phyloP scores from a whole-genome alignment of 2,329 filamentous ascomycete species.

The Pseudonectria foliicola region DNA sequence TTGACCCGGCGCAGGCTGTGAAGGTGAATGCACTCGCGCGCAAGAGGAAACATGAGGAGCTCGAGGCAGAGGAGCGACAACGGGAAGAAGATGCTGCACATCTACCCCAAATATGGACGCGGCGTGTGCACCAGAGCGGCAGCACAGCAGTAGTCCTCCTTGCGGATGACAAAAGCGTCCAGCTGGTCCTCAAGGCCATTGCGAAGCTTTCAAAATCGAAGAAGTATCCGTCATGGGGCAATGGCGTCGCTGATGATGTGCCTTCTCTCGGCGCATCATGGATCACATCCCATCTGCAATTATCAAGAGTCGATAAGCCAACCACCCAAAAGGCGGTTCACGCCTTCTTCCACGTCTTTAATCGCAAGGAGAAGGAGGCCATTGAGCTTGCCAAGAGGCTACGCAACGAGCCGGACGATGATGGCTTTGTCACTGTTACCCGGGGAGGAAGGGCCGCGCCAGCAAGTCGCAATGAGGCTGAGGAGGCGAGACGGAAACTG shows the following conservation, averaged over 20 bases:
- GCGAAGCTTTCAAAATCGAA: slow-evolving; percentile 54
- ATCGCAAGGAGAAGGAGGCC: slow-evolving; percentile 58
- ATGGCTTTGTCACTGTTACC: slow-evolving; percentile 90
- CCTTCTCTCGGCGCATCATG: slow-evolving; percentile 50
- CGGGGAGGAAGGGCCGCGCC: slow-evolving; percentile 69
- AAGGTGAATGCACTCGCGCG: slow-evolving; percentile 30
- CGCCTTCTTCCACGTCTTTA: slow-evolving; percentile 80
- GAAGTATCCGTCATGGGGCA: slow-evolving; percentile 61
- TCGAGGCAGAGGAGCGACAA: slow-evolving; percentile 49
- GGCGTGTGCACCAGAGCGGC: slow-evolving; percentile 63
- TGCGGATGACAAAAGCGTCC: slow-evolving; percentile 73
- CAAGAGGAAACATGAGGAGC: slow-evolving; percentile 36
- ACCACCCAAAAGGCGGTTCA: slow-evolving; percentile 70
- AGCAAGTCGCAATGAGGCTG: slow-evolving; percentile 64
- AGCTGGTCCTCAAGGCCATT: slow-evolving; percentile 68
- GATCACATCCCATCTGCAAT: slow-evolving; percentile 59
- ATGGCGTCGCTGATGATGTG: slow-evolving; percentile 48
- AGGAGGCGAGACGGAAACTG: slow-evolving; percentile 51
- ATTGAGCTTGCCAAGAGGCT: slow-evolving; percentile 55
- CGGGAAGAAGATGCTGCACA: slow-evolving; percentile 51
- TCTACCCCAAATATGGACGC: slow-evolving; percentile 68
- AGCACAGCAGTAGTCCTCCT: slow-evolving; percentile 75
- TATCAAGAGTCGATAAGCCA: slow-evolving; percentile 62
- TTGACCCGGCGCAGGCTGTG: slow-evolving; percentile 43
- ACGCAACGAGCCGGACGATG: slow-evolving; percentile 79